phyloP scores from a whole-genome alignment of 352 stramenopile species.

The Phytophthora pistaciae region DNA sequence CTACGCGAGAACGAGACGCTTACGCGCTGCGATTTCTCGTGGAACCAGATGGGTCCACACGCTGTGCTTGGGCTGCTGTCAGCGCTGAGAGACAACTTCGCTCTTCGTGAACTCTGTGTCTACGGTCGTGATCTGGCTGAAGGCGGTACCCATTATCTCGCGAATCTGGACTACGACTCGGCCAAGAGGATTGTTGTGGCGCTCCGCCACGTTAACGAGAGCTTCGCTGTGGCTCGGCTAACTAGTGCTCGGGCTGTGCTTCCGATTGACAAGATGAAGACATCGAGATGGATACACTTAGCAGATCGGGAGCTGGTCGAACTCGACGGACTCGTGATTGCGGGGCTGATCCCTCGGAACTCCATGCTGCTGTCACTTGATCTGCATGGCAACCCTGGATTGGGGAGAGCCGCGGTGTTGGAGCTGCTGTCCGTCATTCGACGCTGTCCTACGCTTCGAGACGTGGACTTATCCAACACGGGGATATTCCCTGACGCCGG shows the following conservation, averaged over 20 bases:
- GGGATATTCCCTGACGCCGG: constrained; percentile 68
- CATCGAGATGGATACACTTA: constrained; percentile 68
- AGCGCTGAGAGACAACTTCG: constrained; percentile 67
- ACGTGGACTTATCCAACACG: constrained; percentile 64
- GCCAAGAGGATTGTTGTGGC: constrained; percentile 54
- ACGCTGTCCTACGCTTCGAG: constrained; percentile 58
- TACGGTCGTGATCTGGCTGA: constrained; percentile 63
- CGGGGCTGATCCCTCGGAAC: constrained; percentile 67
- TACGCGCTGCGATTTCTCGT: constrained; percentile 68
- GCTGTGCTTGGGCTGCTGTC: constrained; percentile 53
- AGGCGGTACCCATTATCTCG: constrained; percentile 46
- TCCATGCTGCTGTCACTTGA: constrained; percentile 67
- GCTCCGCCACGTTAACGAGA: constrained; percentile 60
- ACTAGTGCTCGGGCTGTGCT: constrained; percentile 53
- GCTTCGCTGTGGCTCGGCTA: constrained; percentile 53
- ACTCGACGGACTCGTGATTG: constrained; percentile 70
- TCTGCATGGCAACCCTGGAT: constrained; percentile 61
- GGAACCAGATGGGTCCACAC: constrained; percentile 63
- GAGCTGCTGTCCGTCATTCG: constrained; percentile 66
- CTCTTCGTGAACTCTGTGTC: constrained; percentile 55
- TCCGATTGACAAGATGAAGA: constrained; percentile 69
- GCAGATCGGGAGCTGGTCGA: constrained; percentile 48
- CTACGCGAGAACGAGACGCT: constrained; percentile 82
- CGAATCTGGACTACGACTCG: constrained; percentile 69
- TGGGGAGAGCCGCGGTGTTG: constrained; percentile 62